Base-by-base conservation (phyloP, 2,329 filamentous ascomycete genomes). In the Colletotrichum sp. region DNA sequence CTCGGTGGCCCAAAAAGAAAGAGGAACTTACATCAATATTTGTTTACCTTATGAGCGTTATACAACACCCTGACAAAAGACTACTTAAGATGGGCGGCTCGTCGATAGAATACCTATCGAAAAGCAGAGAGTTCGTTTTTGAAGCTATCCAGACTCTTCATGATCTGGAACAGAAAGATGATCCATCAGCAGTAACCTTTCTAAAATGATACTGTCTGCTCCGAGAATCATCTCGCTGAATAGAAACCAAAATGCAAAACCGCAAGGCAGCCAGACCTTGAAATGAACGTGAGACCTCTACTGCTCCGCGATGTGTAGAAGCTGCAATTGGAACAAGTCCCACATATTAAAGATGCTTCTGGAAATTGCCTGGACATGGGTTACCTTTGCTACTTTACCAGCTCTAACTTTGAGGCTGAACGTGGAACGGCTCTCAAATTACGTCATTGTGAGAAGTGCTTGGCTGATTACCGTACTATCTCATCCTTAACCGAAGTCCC, bases 321-420 rank as follows among this genome's bases (percentile, higher is more conserved):
- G n/a, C n/a, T 7, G 10, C 43, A 21, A 24, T 1, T 21, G 43
- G 43, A 52, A 52, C 12, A 21, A 21, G 43, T 21, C 10, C n/a
- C 6, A 24, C 10, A 21, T 24, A 52, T 21, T 13, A 0, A 13
- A 52, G n/a, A 21, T 21, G 7, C 6, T 21, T 52, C 43, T 52
- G 2, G 6, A 24, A n/a, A n/a, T n/a, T n/a, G n/a, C n/a, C n/a
- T n/a, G n/a, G n/a, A 52, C 10, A n/a, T 43, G 0, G 9, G 18
- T 12, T n/a, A 6, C 6, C 10, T 21, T 48, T 48, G 43, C n/a
- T 0, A 13, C n/a, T 12, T 48, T 13, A 21, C n/a, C 10, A 21
- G 0, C 43, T 1, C 43, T 18, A 12, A 52, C 1, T 21, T 52
- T 13, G 0, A 52, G 10, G 10, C n/a, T 48, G n/a, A 52, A 21